Evolutionary conservation across 1,284 basidiomycete species (phyloP), one percentile per base, ranked within the genome.

Genomic region (Pterula multifida): DNA sequence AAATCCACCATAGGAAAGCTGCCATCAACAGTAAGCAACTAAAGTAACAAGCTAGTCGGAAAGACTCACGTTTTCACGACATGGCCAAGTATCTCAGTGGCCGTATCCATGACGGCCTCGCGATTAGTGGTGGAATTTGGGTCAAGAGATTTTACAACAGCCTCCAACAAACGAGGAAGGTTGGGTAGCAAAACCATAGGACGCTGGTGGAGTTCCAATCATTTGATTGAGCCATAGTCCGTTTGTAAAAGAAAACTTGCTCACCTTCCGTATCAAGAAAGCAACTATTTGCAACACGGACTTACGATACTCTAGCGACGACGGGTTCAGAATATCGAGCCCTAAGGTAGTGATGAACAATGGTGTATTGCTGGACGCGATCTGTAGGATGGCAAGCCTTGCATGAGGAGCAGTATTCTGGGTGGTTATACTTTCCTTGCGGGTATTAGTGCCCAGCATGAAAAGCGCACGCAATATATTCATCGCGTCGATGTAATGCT

Each of bases 281-380:
- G 93, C 91, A 9, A 98, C 82, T 3, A 98, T 77, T 61, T 94
- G 91, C 80, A 98, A 81, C 42, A 96, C 88, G 3, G 87, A 83
- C 58, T 83, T 91, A 45, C 92, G 76, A 57, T 94, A 85, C 50
- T 89, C 86, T 6, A 88, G 66, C 1, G 76, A 81, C 26, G 77
- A 75, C 9, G 91, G 86, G 49, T 87, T 84, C 44, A 95, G 70
- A 45, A 98, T 93, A 61, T 97, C 95, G 59, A 95, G 75, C 2
- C 86, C 83, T 22, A 98, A 67, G 0, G 95, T 97, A 1, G 91
- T 90, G 87, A 98, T 97, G 68, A 98, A 97, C 17, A 98, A 66
- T 1, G 85, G 82, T 11, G 92, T 91, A 58, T 94, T 88, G 48
- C 77, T 77, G 0, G 79, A 75, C 0, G 93, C 93, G 28, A 97